Evolutionary conservation across 1,284 basidiomycete genomes (phyloP).

Genomic region (Microbotryum intermedium): DNA sequence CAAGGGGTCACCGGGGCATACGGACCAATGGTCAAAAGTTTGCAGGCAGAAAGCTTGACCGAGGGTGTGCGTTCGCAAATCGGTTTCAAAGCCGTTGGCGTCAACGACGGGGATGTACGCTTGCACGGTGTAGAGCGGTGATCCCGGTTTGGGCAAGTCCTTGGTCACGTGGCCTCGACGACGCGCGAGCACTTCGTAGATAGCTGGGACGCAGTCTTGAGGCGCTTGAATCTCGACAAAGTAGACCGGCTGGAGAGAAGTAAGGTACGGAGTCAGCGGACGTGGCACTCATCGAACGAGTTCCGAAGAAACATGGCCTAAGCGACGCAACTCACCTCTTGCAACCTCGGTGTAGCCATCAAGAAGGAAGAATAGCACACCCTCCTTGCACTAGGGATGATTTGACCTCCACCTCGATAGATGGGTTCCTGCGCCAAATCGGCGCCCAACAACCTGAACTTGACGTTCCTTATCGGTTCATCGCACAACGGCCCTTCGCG

Average conservation of each 20-base stretch:
- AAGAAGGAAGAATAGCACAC: conserved; percentile 99
- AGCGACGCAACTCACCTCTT: conserved; percentile 15
- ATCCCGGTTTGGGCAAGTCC: conserved; percentile 94
- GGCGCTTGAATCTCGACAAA: conserved; percentile 97
- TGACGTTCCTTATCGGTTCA: conserved; percentile 97
- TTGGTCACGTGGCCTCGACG: conserved; percentile 96
- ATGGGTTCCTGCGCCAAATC: conserved; percentile 88
- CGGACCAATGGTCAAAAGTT: conserved; percentile 95
- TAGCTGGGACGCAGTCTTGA: conserved; percentile 94
- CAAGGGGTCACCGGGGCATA: conserved; percentile 95
- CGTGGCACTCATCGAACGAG: background rate
- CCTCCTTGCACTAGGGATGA: conserved; percentile 92
- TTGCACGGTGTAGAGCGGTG: conserved; percentile 93
- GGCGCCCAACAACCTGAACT: conserved; percentile 90
- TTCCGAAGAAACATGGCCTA: too few relatives aligned
- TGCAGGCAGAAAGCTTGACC: conserved; percentile 96
- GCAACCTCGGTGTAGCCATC: conserved; percentile 50
- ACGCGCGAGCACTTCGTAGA: conserved; percentile 93
- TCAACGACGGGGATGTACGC: conserved; percentile 97
- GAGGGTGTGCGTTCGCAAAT: conserved; percentile 90
- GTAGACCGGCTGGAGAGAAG: conserved; percentile 83
- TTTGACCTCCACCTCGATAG: conserved; percentile 94
- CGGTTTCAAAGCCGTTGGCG: conserved; percentile 97
- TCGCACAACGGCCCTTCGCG: conserved; percentile 95
- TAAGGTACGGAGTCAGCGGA: background rate